A percentile compares a stretch with the other conserved stretches of the same genome.
Evolutionary conservation across 2,329 filamentous ascomycete species (phyloP).

Genomic region (Ophiostoma himal-ulmi): DNA sequence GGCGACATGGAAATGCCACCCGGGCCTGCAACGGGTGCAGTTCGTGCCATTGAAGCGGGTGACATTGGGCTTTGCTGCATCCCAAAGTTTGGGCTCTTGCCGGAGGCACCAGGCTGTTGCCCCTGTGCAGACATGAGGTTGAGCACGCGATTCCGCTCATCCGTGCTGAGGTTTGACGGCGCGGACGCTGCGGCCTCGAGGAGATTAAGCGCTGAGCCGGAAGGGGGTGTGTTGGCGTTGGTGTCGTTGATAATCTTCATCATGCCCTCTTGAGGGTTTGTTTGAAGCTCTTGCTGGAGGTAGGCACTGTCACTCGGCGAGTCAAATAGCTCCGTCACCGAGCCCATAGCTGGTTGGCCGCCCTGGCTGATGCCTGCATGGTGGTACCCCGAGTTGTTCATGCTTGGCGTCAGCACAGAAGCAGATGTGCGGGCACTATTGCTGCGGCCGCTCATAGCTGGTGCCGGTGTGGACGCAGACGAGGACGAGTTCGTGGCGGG

Average conservation of each 20-base stretch:
- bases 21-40: slow-evolving; percentile 13
- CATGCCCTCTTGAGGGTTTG: slow-evolving; percentile 56
- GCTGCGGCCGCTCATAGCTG: slow-evolving; percentile 1
- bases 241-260: slow-evolving; percentile 61
- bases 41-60: slow-evolving; percentile 13
- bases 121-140: slow-evolving; percentile 52
- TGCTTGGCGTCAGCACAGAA: slow-evolving; percentile 15
- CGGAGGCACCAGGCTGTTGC: slow-evolving; percentile 17
- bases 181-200: slow-evolving; percentile 53
- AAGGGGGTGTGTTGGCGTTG: slow-evolving; percentile 46
- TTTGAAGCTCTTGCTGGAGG: slow-evolving; percentile 51
- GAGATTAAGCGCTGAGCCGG: slow-evolving; percentile 43
- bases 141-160: slow-evolving; percentile 54
- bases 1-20: slow-evolving; percentile 19
- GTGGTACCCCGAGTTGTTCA: background rate
- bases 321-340: slow-evolving; percentile 58
- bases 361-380: slow-evolving; percentile 8
- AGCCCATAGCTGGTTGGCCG: slow-evolving; percentile 37
- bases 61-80: slow-evolving; percentile 22
- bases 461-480: slow-evolving; percentile 20
- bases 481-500: slow-evolving; percentile 33
- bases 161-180: slow-evolving; percentile 48
- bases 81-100: background rate
- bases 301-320: slow-evolving; percentile 43
- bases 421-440: slow-evolving; percentile 14